phyloP scores from a whole-genome alignment of 192 early-diverging fungal genomes.

The Coemansia sp. region DNA sequence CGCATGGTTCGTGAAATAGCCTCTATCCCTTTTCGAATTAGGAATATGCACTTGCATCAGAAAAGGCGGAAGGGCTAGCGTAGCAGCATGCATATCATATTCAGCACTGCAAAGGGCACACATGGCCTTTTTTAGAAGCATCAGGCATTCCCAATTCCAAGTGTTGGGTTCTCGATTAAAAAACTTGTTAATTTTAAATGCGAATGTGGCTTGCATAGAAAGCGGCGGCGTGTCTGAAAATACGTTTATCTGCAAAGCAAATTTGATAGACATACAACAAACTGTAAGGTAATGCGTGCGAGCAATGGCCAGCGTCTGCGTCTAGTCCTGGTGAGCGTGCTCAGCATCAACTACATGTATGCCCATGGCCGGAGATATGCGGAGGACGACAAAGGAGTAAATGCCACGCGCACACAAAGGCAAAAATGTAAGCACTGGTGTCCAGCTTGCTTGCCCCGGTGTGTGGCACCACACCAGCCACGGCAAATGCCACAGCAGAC shows the following conservation, averaged over 20 bases:
- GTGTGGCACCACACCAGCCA: conserved; percentile 29
- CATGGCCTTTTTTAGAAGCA: neutral
- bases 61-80: neutral
- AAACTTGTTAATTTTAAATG: neutral
- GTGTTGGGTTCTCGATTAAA: neutral
- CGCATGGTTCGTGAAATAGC: neutral
- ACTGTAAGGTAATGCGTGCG: neutral
- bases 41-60: neutral
- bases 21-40: neutral
- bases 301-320: neutral
- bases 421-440: conserved; percentile 7
- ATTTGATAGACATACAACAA: neutral
- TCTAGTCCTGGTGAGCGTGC: conserved; percentile 18
- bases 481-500: conserved; percentile 23
- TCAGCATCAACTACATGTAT: conserved; percentile 22
- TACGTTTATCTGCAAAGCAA: too few species aligned
- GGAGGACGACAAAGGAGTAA: conserved; percentile 17
- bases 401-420: conserved; percentile 26
- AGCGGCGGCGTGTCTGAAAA: neutral
- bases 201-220: neutral
- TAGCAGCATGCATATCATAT: neutral
- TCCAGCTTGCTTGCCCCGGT: conserved; percentile 14
- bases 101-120: neutral
- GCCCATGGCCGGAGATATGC: conserved; percentile 22
- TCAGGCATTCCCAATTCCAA: conserved; percentile 7